These are phyloP conservation scores for Cytospora piceae DNA, from an alignment of 2,329 filamentous ascomycete genomes.

Conservation along the genomic window DNA sequence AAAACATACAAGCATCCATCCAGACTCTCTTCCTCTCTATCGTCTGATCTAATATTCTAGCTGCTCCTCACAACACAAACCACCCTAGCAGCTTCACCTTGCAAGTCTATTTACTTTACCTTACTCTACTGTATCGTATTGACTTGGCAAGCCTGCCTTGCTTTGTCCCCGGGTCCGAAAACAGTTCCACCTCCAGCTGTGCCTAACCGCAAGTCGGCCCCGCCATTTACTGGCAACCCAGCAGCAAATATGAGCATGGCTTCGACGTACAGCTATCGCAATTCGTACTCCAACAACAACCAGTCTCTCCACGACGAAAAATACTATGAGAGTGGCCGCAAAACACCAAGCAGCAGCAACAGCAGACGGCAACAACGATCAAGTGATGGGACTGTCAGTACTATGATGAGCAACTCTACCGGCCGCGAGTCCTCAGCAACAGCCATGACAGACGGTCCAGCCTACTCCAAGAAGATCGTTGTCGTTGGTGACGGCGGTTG, in stretches of 20 bases:
- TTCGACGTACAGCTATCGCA: conserved; percentile 56
- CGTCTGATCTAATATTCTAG: background rate
- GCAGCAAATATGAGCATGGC: conserved; percentile 47
- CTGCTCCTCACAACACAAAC: background rate
- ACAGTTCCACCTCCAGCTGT: conserved; percentile 20
- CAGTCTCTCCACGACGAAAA: conserved; percentile 45
- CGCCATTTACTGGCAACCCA: conserved; percentile 31
- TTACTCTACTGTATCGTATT: background rate
- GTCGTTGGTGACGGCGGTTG: conserved; percentile 98
- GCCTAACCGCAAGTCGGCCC: conserved; percentile 26
- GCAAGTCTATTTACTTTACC: background rate
- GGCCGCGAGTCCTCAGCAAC: conserved; percentile 80
- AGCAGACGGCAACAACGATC: conserved; percentile 63
- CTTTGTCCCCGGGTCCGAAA: conserved; percentile 1
- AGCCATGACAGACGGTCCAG: conserved; percentile 84
- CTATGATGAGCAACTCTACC: conserved; percentile 74
- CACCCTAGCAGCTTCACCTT: conserved; percentile 9
- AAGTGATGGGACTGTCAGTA: conserved; percentile 90
- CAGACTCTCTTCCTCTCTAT: background rate
- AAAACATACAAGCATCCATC: conserved; percentile 7
- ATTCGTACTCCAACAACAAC: conserved; percentile 53
- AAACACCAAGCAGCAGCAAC: conserved; percentile 29
- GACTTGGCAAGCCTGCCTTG: background rate
- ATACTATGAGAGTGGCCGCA: conserved; percentile 40
- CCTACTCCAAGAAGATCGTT: conserved; percentile 98